These are phyloP conservation scores for Lactarius deliciosus DNA, from an alignment of 768 basidiomycete genomes.

Conservation along the genomic window DNA sequence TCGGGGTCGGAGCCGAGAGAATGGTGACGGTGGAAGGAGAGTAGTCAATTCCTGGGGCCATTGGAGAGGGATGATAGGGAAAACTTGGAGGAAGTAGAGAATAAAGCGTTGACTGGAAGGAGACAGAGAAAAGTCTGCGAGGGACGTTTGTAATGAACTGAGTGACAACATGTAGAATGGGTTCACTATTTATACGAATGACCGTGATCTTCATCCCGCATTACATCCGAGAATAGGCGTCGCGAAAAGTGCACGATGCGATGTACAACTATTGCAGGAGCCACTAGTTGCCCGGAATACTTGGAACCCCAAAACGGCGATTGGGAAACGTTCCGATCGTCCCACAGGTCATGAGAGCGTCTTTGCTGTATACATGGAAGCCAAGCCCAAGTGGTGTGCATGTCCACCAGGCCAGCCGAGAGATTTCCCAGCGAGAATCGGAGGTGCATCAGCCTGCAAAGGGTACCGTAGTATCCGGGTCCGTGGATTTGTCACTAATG, in stretches of 20 bases:
- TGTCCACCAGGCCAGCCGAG: not conserved
- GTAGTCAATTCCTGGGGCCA: slow-evolving; percentile 17
- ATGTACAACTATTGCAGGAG: not conserved
- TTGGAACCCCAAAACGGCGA: not conserved
- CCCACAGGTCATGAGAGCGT: not conserved
- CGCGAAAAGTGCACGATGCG: not conserved
- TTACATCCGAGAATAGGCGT: slow-evolving; percentile 4
- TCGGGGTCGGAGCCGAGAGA: not conserved
- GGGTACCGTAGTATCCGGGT: not conserved
- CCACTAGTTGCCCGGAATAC: not conserved
- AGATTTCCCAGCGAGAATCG: not conserved
- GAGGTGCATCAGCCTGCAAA: not conserved
- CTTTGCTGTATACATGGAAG: not conserved
- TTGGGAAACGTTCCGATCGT: not conserved
- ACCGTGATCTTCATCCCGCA: not conserved
- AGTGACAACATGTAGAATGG: too few species aligned
- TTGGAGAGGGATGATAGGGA: not conserved
- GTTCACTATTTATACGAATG: not conserved
- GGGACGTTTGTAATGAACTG: not conserved
- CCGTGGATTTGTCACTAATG: not conserved
- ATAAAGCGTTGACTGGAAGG: not conserved
- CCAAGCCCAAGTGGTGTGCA: not conserved
- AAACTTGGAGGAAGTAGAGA: not conserved
- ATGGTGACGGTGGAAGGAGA: not conserved
- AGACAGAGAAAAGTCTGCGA: not conserved